Conservation (phyloP, 306 rosid species). For the Acacia melanoxylon region DNA sequence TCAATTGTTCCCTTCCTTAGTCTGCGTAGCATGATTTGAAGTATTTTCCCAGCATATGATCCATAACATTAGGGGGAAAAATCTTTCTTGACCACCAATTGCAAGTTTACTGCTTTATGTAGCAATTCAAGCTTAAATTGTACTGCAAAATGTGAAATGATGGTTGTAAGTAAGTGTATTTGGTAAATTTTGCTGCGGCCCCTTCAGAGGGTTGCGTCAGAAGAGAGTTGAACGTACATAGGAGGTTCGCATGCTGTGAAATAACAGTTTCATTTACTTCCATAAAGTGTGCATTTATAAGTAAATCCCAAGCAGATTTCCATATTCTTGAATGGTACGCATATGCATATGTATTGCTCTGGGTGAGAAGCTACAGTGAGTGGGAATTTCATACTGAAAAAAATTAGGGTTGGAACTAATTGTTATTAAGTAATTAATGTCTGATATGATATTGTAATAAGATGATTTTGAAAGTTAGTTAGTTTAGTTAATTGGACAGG, state of each 20-base stretch:
- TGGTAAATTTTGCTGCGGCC: neutral
- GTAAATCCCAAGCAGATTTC: neutral
- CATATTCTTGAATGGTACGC: neutral
- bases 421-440: neutral
- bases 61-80: neutral
- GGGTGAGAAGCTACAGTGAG: neutral
- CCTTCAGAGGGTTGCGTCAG: slow-evolving; percentile 10
- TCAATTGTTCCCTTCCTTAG: neutral
- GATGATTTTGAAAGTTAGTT: no score
- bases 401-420: neutral
- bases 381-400: neutral
- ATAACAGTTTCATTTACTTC: slow-evolving; percentile 14
- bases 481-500: no score
- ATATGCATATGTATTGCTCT: neutral
- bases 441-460: no score
- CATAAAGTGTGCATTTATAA: neutral
- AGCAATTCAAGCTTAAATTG: slow-evolving; percentile 1
- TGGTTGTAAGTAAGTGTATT: neutral
- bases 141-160: neutral
- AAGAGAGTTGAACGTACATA: neutral
- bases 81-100: neutral
- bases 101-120: slow-evolving; percentile 2
- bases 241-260: slow-evolving; percentile 5
- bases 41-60: neutral
- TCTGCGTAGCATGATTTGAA: neutral